Base-by-base conservation (phyloP, 1,284 basidiomycete species). In the Leccinum discolor region DNA sequence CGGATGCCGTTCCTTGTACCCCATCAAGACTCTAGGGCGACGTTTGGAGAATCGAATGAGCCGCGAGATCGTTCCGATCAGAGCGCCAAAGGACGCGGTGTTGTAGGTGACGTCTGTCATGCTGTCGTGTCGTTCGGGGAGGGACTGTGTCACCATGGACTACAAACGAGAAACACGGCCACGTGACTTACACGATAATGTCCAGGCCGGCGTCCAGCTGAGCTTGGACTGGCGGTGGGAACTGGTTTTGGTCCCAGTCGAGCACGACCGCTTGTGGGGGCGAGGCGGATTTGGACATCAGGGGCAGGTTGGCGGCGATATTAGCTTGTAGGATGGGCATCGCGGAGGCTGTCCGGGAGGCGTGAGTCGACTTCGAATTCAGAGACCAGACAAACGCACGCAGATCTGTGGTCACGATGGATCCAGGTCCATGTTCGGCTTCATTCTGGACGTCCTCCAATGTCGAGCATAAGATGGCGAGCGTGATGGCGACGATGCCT, bases 51-150 rank as follows among this genome's bases (percentile, higher is more conserved):
- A 68, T 11, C 71, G 70, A 32, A 85, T 64, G 14, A 93, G 77
- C 1, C 74, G 74, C 4, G 79, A 75, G 23, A 93, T 76, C 0
- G 88, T 91, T 35, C 78, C 76, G 18, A 90, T 77, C 50, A 93
- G 83, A 0, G 88, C 80, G 5, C 90, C 85, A 77, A 96, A 96
- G 1, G 93, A 92, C 1, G 88, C 79, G 0, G 92, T 94, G 78
- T 96, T 96, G 80, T 96, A 96, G 0, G 93, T 90, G 8, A 96
- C 92, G 72, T 96, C 94, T 12, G 94, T 92, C 86, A 95, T 94
- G 64, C 94, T 94, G 69, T 32, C 12, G 38, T 29, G 29, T 23
- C 21, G 21, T 52, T 23, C 12, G 50, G 21, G 21, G 21, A 23
- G 50, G 11, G 4, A 47, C n/a, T 2, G 21, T 52, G 50, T 52